phyloP scores from a whole-genome alignment of 106 monocot species.

The Phalaenopsis equestris region DNA sequence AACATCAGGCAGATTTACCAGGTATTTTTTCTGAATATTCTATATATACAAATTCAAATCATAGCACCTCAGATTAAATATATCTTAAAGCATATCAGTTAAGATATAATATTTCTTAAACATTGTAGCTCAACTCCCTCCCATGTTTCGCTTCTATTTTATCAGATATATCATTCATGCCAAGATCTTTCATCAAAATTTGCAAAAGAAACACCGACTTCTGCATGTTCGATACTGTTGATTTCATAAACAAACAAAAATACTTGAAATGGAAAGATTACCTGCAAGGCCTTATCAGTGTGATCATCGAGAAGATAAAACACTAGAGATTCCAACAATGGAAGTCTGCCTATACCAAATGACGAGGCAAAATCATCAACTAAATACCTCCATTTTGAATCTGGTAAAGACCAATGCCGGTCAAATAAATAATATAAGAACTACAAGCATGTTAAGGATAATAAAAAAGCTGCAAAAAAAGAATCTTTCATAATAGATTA shows the following conservation, averaged over 20 bases:
- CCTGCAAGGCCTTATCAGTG: slow-evolving; percentile 62
- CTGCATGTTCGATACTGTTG: background rate
- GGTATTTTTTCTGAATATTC: background rate
- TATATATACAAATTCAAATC: background rate
- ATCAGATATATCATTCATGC: background rate
- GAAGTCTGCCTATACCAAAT: slow-evolving; percentile 50
- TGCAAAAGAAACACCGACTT: background rate
- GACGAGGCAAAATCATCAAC: slow-evolving; percentile 80
- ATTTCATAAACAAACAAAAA: background rate
- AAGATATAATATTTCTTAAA: background rate
- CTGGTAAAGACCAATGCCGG: slow-evolving; percentile 76
- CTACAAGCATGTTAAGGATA: slow-evolving; percentile 49
- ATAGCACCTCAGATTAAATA: background rate
- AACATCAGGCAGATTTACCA: background rate
- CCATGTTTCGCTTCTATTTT: background rate
- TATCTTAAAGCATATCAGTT: background rate
- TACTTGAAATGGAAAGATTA: slow-evolving; percentile 15
- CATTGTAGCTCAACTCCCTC: background rate
- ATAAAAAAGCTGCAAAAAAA: background rate
- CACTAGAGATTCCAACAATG: slow-evolving; percentile 56
- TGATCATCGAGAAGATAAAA: slow-evolving; percentile 94
- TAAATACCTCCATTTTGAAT: slow-evolving; percentile 61
- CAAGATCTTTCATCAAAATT: background rate
- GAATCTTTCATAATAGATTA: background rate
- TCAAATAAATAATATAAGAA: slow-evolving; percentile 94